Conservation (phyloP, 2,329 filamentous ascomycete species). For the Aaosphaeria arxii region DNA sequence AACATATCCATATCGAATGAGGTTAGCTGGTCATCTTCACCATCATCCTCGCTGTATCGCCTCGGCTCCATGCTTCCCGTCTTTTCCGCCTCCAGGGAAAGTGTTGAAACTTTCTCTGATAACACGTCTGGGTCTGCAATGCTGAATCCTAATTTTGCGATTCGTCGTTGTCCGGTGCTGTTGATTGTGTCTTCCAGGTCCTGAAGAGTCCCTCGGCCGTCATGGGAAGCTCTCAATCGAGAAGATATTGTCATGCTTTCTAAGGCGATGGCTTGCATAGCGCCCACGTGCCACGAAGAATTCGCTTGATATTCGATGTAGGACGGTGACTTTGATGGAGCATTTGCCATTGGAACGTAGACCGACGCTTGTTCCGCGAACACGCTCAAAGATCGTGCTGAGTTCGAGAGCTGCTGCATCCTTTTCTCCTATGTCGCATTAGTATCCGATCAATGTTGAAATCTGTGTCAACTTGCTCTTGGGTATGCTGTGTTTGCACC, state of each 20-base stretch:
- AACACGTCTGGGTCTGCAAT: constrained; percentile 44
- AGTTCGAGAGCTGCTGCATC: constrained; percentile 66
- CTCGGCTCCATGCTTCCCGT: constrained; percentile 19
- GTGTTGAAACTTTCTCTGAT: constrained; percentile 16
- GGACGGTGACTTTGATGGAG: constrained; percentile 54
- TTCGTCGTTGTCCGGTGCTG: constrained; percentile 72
- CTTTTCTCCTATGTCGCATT: constrained; percentile 57
- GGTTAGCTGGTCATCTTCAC: constrained; percentile 9
- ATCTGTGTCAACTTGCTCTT: constrained; percentile 37
- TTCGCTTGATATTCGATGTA: constrained; percentile 59
- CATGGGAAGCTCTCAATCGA: constrained; percentile 53
- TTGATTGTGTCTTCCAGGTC: constrained; percentile 67
- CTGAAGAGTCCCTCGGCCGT: constrained; percentile 53
- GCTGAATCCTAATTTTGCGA: constrained; percentile 72
- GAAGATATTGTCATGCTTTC: constrained; percentile 78
- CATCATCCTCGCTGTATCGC: constrained; percentile 13
- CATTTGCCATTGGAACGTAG: constrained; percentile 68
- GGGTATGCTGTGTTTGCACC: constrained; percentile 22
- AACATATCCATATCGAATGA: constrained; percentile 35
- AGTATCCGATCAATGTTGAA: background rate
- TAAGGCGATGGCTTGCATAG: constrained; percentile 70
- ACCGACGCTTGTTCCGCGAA: constrained; percentile 71
- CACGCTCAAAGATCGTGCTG: constrained; percentile 67
- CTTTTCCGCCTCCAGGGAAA: constrained; percentile 25
- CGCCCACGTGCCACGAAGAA: constrained; percentile 78